phyloP scores from a whole-genome alignment of 2,329 filamentous ascomycete genomes.

The Arthrocladium fulminans region DNA sequence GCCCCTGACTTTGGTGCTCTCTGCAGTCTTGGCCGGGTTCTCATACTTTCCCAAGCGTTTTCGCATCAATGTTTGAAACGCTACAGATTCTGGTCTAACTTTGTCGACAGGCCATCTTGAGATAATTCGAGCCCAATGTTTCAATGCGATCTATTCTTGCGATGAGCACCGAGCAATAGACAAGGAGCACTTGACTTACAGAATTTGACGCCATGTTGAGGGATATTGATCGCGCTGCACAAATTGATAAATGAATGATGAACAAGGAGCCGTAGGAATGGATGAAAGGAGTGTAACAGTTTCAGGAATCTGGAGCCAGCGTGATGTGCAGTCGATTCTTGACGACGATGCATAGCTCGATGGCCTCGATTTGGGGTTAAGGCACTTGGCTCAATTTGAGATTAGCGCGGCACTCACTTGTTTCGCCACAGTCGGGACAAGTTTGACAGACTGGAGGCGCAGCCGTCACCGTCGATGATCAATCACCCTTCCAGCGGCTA shows the following conservation, averaged over 20 bases:
- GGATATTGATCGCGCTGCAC: neutral
- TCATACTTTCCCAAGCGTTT: slow-evolving; percentile 15
- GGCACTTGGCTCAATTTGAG: slow-evolving; percentile 1
- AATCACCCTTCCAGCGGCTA: neutral
- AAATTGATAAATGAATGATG: neutral
- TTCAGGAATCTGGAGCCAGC: neutral
- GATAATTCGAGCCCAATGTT: slow-evolving; percentile 35
- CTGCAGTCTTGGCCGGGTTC: slow-evolving; percentile 11
- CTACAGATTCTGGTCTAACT: slow-evolving; percentile 37
- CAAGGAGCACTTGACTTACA: slow-evolving; percentile 17
- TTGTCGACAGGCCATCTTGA: slow-evolving; percentile 37
- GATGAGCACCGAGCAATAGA: slow-evolving; percentile 9
- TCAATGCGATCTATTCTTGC: slow-evolving; percentile 23
- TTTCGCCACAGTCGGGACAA: neutral
- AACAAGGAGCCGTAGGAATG: too few species aligned
- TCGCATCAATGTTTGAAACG: slow-evolving; percentile 30
- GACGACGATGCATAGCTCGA: neutral
- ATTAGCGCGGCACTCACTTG: neutral
- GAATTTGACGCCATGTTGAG: slow-evolving; percentile 24
- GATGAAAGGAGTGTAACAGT: neutral
- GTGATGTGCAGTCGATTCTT: neutral
- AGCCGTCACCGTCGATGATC: neutral
- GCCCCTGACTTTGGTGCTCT: slow-evolving; percentile 12
- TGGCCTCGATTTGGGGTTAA: slow-evolving; percentile 6
- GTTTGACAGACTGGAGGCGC: neutral